Percentiles rank a stretch among this genome's conserved stretches.
Conservation (phyloP, 176 grass and related monocot species). For the Musa beccarii region DNA sequence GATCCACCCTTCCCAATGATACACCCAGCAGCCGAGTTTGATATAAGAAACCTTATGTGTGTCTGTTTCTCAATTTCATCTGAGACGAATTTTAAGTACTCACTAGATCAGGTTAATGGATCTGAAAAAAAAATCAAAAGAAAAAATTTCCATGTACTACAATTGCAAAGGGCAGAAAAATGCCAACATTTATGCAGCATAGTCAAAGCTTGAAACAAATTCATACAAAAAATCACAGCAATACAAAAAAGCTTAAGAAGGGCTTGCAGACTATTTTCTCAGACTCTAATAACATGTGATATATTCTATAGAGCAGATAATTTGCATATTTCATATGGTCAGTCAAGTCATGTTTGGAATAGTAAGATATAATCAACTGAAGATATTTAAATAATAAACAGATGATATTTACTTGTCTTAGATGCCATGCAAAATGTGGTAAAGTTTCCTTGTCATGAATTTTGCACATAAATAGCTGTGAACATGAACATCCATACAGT, state of each 20-base stretch:
- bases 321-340: neutral
- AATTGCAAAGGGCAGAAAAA: neutral
- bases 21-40: constrained; percentile 86
- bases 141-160: neutral
- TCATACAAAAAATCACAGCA: neutral
- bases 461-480: too few relatives aligned
- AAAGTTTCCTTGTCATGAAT: too few relatives aligned
- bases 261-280: too few relatives aligned
- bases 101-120: neutral
- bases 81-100: constrained; percentile 3
- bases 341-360: neutral
- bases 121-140: neutral
- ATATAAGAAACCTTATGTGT: constrained; percentile 79
- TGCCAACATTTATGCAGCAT: neutral
- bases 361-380: neutral
- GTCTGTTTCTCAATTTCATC: constrained; percentile 81
- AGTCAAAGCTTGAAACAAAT: neutral
- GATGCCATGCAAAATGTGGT: too few relatives aligned
- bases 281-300: too few relatives aligned
- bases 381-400: neutral
- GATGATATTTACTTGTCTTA: too few relatives aligned
- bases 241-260: too few relatives aligned
- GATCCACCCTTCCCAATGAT: constrained; percentile 96
- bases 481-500: too few relatives aligned
- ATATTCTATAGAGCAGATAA: too few relatives aligned